Evolutionary conservation across 2,329 filamentous ascomycete species (phyloP).

Genomic region (Ploettnerulaceae sp.): DNA sequence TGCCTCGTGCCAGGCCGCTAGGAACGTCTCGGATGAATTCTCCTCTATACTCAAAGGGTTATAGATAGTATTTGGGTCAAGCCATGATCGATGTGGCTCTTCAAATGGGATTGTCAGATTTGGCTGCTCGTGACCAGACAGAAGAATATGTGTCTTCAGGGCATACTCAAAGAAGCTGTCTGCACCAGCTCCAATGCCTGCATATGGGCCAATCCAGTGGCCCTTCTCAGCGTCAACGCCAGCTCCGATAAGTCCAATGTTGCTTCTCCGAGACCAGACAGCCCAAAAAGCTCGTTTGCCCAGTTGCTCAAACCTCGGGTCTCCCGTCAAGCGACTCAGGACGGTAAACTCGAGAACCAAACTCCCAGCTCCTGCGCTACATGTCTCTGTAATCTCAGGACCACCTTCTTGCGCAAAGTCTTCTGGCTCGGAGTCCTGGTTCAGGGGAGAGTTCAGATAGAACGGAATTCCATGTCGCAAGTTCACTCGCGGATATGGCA

Average conservation of each 20-base stretch:
- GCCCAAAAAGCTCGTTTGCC: slow-evolving; percentile 95
- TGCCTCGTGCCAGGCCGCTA: slow-evolving; percentile 78
- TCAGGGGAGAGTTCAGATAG: slow-evolving; percentile 79
- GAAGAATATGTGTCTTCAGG: slow-evolving; percentile 84
- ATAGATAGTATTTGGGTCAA: slow-evolving; percentile 61
- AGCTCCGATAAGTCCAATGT: slow-evolving; percentile 81
- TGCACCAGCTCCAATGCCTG: slow-evolving; percentile 93
- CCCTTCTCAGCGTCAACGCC: slow-evolving; percentile 91
- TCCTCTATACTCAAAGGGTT: slow-evolving; percentile 56
- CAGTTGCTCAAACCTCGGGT: slow-evolving; percentile 79
- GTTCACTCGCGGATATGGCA: slow-evolving; percentile 94
- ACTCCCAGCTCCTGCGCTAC: slow-evolving; percentile 93
- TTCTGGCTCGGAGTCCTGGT: slow-evolving; percentile 48
- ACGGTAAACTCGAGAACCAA: slow-evolving; percentile 90
- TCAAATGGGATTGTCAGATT: slow-evolving; percentile 39
- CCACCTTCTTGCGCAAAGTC: slow-evolving; percentile 33
- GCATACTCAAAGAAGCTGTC: slow-evolving; percentile 99
- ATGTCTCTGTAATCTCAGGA: slow-evolving; percentile 85
- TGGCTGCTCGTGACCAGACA: slow-evolving; percentile 67
- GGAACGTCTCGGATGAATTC: slow-evolving; percentile 71
- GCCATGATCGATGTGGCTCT: slow-evolving; percentile 38
- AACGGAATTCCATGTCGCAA: slow-evolving; percentile 87
- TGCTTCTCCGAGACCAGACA: slow-evolving; percentile 84
- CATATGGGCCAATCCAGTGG: slow-evolving; percentile 79
- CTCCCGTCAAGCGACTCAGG: slow-evolving; percentile 80